Base-by-base conservation (phyloP, 495 filamentous ascomycete species). In the Viridothelium virens region DNA sequence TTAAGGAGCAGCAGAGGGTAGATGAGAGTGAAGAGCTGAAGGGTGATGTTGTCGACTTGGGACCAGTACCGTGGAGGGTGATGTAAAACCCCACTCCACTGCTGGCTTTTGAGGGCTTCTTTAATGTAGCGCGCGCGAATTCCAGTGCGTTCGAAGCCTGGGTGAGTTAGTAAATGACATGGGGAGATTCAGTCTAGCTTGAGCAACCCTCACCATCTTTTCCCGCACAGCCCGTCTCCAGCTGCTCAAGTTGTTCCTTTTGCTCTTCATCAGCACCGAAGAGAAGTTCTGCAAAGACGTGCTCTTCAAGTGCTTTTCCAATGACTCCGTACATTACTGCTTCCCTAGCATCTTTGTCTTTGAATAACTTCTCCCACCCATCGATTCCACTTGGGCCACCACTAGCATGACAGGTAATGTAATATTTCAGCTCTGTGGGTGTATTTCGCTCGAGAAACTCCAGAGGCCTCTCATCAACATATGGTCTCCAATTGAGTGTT, bases 221-320 rank as follows among this genome's bases (percentile, higher is more conserved):
- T 25, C 65, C 34, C 18, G 47, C 18, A 4, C 1, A 33, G 39
- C 2, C n/a, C 61, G 34, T 11, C 44, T 63, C 65, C 10, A 63
- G 61, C 14, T 47, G 38, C 12, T 39, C 2, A 10, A 37, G 25
- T 6, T 65, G 10, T n/a, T 31, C 44, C 31, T 65, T 56, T 34
- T 56, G 39, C 39, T 62, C 50, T 16, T 56, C 12, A 3, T 34
- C 3, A 9, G 48, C 66, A 11, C 66, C 69, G 38, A 70, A 70
- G 31, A 53, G 63, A n/a, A 68, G 56, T 38, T 46, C 50, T 25
- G 47, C 44, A 48, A 70, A 70, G 3, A 68, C 66, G 9, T 63
- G 37, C 46, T 70, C 69, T 56, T 70, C 65, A 33, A 70, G 62
- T n/a, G 63, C 66, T 38, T 59, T 47, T 1, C 63, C 44, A n/a